A percentile compares a stretch with the other conserved stretches of the same genome.
phyloP scores from a whole-genome alignment of 2,329 filamentous ascomycete genomes.

The Botrytis galanthina region DNA sequence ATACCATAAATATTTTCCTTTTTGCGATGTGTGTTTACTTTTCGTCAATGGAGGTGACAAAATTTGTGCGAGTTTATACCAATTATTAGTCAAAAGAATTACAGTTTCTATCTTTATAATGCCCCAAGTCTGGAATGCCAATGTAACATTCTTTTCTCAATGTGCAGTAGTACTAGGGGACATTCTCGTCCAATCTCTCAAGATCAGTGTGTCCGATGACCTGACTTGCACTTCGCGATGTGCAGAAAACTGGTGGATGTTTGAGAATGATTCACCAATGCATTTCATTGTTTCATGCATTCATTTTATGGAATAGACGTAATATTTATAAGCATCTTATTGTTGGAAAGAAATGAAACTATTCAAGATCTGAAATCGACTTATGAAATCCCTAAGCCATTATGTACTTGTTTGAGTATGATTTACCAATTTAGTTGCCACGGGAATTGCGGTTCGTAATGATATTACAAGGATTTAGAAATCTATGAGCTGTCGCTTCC shows the following conservation, averaged over 20 bases:
- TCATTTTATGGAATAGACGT: not conserved
- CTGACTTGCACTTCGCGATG: not conserved
- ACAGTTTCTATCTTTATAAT: not conserved
- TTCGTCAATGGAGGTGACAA: no score
- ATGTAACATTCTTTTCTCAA: not conserved
- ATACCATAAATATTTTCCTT: not conserved
- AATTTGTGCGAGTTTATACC: not conserved
- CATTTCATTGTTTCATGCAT: not conserved
- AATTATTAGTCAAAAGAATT: not conserved
- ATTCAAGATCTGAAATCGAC: not conserved
- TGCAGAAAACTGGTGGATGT: not conserved
- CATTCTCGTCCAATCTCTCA: not conserved
- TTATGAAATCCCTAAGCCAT: not conserved
- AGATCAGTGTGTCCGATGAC: not conserved
- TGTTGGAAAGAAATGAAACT: not conserved
- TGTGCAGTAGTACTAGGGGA: not conserved
- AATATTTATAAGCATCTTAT: not conserved
- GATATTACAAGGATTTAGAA: not conserved
- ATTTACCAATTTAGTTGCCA: not conserved
- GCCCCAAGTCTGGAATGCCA: not conserved
- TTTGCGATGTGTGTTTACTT: not conserved
- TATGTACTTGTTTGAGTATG: accelerated
- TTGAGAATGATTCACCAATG: not conserved
- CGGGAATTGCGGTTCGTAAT: accelerated
- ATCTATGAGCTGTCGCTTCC: not conserved